A percentile compares a stretch with the other conserved stretches of the same genome.
Conservation (phyloP, 192 early-diverging fungal genomes). For the Thoreauomyces humboldtii region DNA sequence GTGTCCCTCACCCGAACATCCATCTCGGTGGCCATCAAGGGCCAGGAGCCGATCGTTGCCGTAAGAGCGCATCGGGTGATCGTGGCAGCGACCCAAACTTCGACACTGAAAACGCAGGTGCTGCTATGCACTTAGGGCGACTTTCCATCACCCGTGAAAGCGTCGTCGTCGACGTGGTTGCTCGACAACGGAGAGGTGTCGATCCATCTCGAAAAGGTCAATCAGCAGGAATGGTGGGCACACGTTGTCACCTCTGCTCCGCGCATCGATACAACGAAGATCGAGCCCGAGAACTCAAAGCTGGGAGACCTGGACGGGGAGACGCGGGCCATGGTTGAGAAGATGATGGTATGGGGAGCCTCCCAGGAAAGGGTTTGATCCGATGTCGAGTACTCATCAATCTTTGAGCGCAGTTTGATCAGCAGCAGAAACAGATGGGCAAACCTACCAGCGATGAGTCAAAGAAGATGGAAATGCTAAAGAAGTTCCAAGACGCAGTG, state of each 20-base stretch:
- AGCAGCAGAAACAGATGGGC: constrained; percentile 78
- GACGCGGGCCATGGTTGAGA: constrained; percentile 88
- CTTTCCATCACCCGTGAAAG: background rate
- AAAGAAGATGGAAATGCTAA: constrained; percentile 72
- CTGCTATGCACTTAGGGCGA: no score
- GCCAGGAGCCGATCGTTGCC: constrained; percentile 67
- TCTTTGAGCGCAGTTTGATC: constrained; percentile 87
- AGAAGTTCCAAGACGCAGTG: constrained; percentile 64
- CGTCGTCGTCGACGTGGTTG: background rate
- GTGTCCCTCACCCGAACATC: constrained; percentile 66
- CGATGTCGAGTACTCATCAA: no score
- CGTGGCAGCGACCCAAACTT: no score
- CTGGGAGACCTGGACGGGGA: constrained; percentile 84
- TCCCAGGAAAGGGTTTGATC: no score
- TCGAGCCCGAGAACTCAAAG: constrained; percentile 87
- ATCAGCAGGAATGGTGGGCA: constrained; percentile 85
- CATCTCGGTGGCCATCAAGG: constrained; percentile 70
- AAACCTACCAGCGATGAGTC: constrained; percentile 75
- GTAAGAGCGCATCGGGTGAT: no score
- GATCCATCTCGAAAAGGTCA: constrained; percentile 83
- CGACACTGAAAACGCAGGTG: no score
- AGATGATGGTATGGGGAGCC: constrained; percentile 98
- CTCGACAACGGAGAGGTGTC: constrained; percentile 62
- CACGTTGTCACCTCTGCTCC: constrained; percentile 75
- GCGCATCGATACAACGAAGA: constrained; percentile 83